Evolutionary conservation across 208 protist genomes (phyloP), one percentile per base, ranked within the genome.

Genomic region (Crithidia expoeki): DNA sequence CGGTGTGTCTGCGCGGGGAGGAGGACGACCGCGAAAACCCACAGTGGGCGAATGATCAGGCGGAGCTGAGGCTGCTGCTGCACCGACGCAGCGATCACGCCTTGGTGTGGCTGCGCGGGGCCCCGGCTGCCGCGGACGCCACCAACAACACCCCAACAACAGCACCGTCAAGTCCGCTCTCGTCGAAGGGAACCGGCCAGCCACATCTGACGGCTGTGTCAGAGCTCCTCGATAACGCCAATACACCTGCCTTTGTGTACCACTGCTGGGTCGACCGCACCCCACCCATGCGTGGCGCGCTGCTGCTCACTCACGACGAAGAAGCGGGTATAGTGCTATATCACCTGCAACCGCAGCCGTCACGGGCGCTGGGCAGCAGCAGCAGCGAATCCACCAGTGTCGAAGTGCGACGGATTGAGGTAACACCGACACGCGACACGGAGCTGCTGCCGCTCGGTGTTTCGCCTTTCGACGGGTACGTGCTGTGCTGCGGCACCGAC

Each of bases 381-480:
- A 17, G 25, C 38, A 23, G 17, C 7, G 34, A n/a, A 21, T 16
- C 55, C 55, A 19, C 16, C 19, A 23, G 28, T 6, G 12, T 51
- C 5, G 38, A n/a, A 27, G 51, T 62, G 25, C 70, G 57, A 32
- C 69, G 64, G n/a, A 57, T 73, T 17, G 50, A 67, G 50, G 76
- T 80, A 38, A 46, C 68, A 21, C 53, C 55, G 32, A 72, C 63
- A 58, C 65, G 73, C 33, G 80, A 88, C 47, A 57, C 69, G 23
- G 78, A 84, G 32, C 53, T 78, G 40, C 44, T 89, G 44, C 81
- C 84, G 19, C 64, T 93, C n/a, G 79, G 79, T n/a, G 66, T 81
- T 30, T 93, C 84, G 28, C 81, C 87, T 30, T 83, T 72, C 50
- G 84, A 89, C 60, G 81, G 81, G 9, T 83, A 72, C 64, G 56